phyloP scores from a whole-genome alignment of 2,329 filamentous ascomycete genomes.

The Pyricularia sp. region DNA sequence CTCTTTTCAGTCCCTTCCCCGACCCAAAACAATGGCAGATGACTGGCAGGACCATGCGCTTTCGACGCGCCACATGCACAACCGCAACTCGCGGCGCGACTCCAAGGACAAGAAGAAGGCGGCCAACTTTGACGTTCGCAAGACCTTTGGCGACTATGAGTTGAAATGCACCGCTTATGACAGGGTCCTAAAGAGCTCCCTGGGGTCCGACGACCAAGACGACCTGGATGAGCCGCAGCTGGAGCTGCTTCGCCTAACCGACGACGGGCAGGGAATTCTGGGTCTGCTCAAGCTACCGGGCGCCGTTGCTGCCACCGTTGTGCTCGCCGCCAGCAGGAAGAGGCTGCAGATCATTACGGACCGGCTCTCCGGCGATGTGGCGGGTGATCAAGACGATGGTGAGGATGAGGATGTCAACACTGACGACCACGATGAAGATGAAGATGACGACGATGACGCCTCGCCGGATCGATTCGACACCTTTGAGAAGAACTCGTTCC shows the following conservation, averaged over 20 bases:
- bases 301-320: background rate
- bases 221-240: background rate
- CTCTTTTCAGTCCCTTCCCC: too few relatives aligned
- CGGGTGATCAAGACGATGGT: background rate
- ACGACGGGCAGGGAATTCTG: background rate
- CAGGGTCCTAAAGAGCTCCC: background rate
- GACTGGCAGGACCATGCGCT: slow-evolving; percentile 1
- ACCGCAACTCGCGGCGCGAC: background rate
- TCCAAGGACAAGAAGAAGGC: slow-evolving; percentile 1
- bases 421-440: background rate
- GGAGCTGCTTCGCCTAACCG: background rate
- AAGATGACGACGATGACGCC: background rate
- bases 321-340: background rate
- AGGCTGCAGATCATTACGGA: background rate
- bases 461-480: background rate
- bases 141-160: background rate
- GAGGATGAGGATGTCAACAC: background rate
- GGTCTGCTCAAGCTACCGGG: background rate
- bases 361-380: background rate
- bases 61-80: background rate
- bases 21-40: background rate
- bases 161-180: background rate
- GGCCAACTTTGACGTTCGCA: background rate
- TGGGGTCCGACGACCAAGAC: background rate
- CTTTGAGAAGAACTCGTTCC: background rate